Evolutionary conservation across 2,329 filamentous ascomycete species (phyloP).

Genomic region (Penicillium sp.): DNA sequence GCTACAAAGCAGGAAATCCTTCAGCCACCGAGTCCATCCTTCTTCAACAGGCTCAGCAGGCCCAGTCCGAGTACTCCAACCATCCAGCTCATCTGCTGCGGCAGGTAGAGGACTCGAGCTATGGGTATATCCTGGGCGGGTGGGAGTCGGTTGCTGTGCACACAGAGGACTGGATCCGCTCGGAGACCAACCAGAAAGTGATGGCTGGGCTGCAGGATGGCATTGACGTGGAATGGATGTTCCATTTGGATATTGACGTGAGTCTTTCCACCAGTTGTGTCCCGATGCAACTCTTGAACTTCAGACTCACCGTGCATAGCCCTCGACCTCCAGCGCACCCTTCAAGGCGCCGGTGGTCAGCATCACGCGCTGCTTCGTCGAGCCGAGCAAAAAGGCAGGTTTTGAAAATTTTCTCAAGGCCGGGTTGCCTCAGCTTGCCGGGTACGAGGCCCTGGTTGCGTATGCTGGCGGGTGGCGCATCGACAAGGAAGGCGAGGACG

Average conservation of each 20-base stretch:
- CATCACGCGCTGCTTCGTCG: slow-evolving; percentile 37
- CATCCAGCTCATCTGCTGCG: slow-evolving; percentile 41
- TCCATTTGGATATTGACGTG: slow-evolving; percentile 44
- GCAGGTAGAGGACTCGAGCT: slow-evolving; percentile 45
- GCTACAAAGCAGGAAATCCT: slow-evolving; percentile 28
- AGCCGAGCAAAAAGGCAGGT: slow-evolving; percentile 13
- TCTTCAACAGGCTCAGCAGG: slow-evolving; percentile 37
- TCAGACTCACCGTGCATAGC: slow-evolving; percentile 1
- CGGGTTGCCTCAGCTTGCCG: slow-evolving; percentile 27
- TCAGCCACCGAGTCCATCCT: slow-evolving; percentile 21
- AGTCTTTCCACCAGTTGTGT: slow-evolving; percentile 1
- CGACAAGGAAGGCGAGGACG: slow-evolving; percentile 34
- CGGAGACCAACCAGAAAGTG: slow-evolving; percentile 42
- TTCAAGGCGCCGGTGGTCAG: slow-evolving; percentile 31
- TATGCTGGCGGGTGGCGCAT: slow-evolving; percentile 42
- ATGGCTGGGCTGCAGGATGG: slow-evolving; percentile 37
- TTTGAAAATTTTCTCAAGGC: slow-evolving; percentile 31
- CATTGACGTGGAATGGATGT: slow-evolving; percentile 44
- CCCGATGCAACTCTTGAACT: background rate
- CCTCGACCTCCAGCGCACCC: slow-evolving; percentile 21
- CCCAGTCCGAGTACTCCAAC: slow-evolving; percentile 39
- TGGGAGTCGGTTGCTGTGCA: slow-evolving; percentile 48
- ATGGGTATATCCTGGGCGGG: slow-evolving; percentile 47
- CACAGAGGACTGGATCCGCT: slow-evolving; percentile 44
- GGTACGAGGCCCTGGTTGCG: slow-evolving; percentile 26